Evolutionary conservation across 805 yeast species (phyloP).

Genomic region (Starmerella bombicola): DNA sequence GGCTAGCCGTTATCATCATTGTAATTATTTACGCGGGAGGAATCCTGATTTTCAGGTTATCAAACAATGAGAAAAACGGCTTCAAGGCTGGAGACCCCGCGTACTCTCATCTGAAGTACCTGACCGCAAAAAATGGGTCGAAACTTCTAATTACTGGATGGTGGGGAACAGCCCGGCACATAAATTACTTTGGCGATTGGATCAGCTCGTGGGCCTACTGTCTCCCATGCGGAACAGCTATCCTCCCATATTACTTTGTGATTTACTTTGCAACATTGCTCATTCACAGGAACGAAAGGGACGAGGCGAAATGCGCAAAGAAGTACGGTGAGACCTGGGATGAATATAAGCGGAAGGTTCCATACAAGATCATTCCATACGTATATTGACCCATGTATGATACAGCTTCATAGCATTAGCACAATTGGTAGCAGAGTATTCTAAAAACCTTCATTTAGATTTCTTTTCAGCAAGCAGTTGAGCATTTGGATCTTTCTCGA

Average conservation of each 20-base stretch:
- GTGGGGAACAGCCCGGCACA: conserved; percentile 92
- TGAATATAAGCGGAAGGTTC: conserved; percentile 67
- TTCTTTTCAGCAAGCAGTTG: conserved; percentile 11
- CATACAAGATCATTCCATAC: conserved; percentile 82
- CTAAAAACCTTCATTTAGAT: too few relatives aligned
- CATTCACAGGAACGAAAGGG: conserved; percentile 80
- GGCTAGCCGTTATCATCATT: conserved; percentile 32
- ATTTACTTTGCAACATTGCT: conserved; percentile 70
- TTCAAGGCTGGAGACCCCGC: conserved; percentile 68
- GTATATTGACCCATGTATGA: conserved; percentile 41
- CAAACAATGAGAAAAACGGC: conserved; percentile 74
- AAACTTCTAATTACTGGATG: conserved; percentile 79
- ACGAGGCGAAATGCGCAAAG: conserved; percentile 75
- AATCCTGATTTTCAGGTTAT: conserved; percentile 65
- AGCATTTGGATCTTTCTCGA: conserved; percentile 36
- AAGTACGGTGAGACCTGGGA: conserved; percentile 85
- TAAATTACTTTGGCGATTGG: conserved; percentile 94
- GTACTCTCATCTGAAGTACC: conserved; percentile 48
- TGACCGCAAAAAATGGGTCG: conserved; percentile 65
- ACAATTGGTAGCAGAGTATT: too few relatives aligned
- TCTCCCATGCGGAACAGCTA: conserved; percentile 68
- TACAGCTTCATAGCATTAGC: too few relatives aligned
- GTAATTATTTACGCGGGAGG: conserved; percentile 46
- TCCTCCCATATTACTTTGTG: conserved; percentile 79
- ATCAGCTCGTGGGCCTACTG: conserved; percentile 86